Conservation (phyloP, 2,329 filamentous ascomycete species). For the Claviceps sp. region DNA sequence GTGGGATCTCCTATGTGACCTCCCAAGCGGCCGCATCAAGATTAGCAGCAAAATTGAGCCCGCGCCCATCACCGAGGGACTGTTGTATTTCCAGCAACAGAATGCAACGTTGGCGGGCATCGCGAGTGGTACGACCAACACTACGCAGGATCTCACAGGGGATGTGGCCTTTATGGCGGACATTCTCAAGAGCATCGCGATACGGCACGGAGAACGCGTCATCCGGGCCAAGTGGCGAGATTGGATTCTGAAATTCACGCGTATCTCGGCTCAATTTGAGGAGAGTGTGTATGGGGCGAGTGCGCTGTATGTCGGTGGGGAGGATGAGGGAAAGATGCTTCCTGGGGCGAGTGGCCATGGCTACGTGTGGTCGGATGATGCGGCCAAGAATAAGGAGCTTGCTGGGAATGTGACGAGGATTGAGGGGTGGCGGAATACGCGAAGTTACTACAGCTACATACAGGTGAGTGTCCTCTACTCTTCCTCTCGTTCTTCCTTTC, state of each 20-base stretch:
- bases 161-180: slow-evolving; percentile 83
- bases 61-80: slow-evolving; percentile 69
- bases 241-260: slow-evolving; percentile 89
- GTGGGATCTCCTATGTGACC: slow-evolving; percentile 95
- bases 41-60: slow-evolving; percentile 81
- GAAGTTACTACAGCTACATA: slow-evolving; percentile 92
- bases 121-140: slow-evolving; percentile 27
- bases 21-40: slow-evolving; percentile 84
- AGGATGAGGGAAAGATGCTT: slow-evolving; percentile 48
- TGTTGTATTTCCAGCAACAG: slow-evolving; percentile 77
- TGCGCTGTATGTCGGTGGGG: slow-evolving; percentile 71
- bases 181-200: slow-evolving; percentile 69
- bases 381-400: slow-evolving; percentile 68
- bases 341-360: slow-evolving; percentile 66
- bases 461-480: slow-evolving; percentile 39
- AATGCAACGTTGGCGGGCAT: slow-evolving; percentile 43
- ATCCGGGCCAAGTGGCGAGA: slow-evolving; percentile 87
- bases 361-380: slow-evolving; percentile 86
- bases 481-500: too few species aligned
- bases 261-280: slow-evolving; percentile 86
- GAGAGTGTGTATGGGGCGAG: slow-evolving; percentile 91
- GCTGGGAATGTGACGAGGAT: slow-evolving; percentile 86
- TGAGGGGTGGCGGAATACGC: slow-evolving; percentile 91
- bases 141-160: slow-evolving; percentile 58
- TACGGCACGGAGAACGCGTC: slow-evolving; percentile 77